These are phyloP conservation scores for Phytophthora multivora DNA, from an alignment of 352 stramenopile genomes.

Conservation along the genomic window DNA sequence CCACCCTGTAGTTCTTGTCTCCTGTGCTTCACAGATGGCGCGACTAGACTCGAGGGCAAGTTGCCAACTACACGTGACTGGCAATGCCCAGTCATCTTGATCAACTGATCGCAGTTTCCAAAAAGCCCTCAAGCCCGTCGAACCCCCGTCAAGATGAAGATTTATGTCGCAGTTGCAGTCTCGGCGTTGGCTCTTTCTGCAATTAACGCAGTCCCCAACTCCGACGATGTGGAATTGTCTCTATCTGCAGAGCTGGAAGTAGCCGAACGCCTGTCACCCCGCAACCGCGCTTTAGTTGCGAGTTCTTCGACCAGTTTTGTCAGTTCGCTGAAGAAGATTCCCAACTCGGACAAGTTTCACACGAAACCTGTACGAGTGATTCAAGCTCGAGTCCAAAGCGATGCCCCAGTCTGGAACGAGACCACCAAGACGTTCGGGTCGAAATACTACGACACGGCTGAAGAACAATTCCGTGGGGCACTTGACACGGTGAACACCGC, in stretches of 20 bases:
- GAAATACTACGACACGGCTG: slow-evolving; percentile 13
- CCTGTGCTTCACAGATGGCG: neutral
- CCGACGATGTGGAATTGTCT: slow-evolving; percentile 19
- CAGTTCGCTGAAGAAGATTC: slow-evolving; percentile 9
- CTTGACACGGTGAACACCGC: slow-evolving; percentile 82
- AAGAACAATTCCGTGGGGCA: slow-evolving; percentile 36
- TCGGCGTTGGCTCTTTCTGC: slow-evolving; percentile 16
- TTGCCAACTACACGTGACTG: neutral
- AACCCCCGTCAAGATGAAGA: slow-evolving; percentile 21
- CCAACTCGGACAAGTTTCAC: slow-evolving; percentile 23
- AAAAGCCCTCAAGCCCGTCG: neutral
- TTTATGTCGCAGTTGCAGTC: slow-evolving; percentile 22
- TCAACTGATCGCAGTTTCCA: slow-evolving; percentile 10
- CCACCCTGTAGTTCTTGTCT: neutral
- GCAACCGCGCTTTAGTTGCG: slow-evolving; percentile 19
- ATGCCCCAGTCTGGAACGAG: slow-evolving; percentile 39
- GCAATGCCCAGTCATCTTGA: neutral
- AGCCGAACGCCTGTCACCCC: slow-evolving; percentile 1
- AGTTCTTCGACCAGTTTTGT: slow-evolving; percentile 10
- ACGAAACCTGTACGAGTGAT: slow-evolving; percentile 41
- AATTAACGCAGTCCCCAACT: slow-evolving; percentile 2
- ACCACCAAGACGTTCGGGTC: slow-evolving; percentile 25
- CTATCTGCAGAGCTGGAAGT: slow-evolving; percentile 26
- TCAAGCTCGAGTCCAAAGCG: slow-evolving; percentile 54
- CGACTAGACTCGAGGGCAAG: neutral